Evolutionary conservation across 441 rosid species (phyloP).

Genomic region (Populus hybrid): DNA sequence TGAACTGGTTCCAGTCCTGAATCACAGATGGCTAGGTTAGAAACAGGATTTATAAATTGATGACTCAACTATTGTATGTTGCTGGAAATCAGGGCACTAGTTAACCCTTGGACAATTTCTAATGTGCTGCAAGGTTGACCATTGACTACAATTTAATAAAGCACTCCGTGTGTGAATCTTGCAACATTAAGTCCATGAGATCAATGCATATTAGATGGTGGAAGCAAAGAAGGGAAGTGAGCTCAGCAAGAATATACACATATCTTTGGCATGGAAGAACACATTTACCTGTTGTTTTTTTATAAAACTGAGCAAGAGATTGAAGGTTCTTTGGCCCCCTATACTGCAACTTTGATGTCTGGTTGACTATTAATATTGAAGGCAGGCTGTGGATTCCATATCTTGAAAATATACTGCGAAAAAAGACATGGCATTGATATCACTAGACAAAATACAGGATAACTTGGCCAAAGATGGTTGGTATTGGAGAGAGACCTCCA

Average conservation of each 20-base stretch:
- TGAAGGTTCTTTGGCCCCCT: constrained; percentile 56
- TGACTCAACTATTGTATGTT: neutral
- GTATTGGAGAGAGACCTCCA: too few species aligned
- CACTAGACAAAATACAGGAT: too few species aligned
- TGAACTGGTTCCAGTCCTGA: constrained; percentile 66
- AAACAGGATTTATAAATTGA: neutral
- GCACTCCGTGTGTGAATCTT: neutral
- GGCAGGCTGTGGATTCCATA: too few species aligned
- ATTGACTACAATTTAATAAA: neutral
- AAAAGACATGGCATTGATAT: too few species aligned
- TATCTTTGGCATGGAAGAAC: neutral
- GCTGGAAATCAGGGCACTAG: neutral
- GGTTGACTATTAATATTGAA: too few species aligned
- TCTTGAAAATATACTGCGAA: too few species aligned
- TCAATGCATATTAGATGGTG: neutral
- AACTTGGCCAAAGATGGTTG: too few species aligned
- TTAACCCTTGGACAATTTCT: neutral
- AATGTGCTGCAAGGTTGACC: neutral
- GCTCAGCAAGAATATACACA: neutral
- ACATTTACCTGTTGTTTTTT: constrained; percentile 54
- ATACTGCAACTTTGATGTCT: constrained; percentile 49
- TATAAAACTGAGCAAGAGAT: constrained; percentile 65
- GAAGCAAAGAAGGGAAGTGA: neutral
- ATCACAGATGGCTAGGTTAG: neutral
- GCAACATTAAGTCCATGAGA: neutral